Conservation (phyloP, 768 basidiomycete genomes). For the Goffeauzyma gilvescens region DNA sequence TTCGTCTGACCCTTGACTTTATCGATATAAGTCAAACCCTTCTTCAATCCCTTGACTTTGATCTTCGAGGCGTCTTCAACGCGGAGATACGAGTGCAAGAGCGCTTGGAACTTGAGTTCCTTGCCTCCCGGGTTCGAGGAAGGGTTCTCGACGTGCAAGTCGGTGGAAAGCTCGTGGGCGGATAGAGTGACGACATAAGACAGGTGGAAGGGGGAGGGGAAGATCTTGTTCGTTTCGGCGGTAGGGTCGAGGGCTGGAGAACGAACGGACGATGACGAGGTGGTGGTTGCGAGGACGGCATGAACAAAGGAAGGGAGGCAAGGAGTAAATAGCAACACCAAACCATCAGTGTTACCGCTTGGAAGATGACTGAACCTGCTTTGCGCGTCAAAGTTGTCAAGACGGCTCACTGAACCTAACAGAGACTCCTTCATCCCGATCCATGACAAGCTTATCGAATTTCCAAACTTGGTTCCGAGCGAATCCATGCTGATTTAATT, state of each 20-base stretch:
- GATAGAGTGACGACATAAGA: slow-evolving; percentile 63
- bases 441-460: slow-evolving; percentile 45
- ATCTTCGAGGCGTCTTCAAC: slow-evolving; percentile 39
- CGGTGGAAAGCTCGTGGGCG: slow-evolving; percentile 53
- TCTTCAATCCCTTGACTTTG: slow-evolving; percentile 47
- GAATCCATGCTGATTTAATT: slow-evolving; percentile 73
- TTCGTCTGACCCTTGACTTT: slow-evolving; percentile 38
- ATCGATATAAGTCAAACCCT: slow-evolving; percentile 52
- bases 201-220: slow-evolving; percentile 50
- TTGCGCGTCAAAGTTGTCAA: background rate
- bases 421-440: slow-evolving; percentile 54
- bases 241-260: slow-evolving; percentile 46
- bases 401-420: slow-evolving; percentile 49
- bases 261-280: background rate
- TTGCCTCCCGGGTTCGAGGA: slow-evolving; percentile 23
- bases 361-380: too few species aligned
- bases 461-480: slow-evolving; percentile 62
- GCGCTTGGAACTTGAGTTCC: slow-evolving; percentile 65
- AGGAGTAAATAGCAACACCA: too few species aligned
- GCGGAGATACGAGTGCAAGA: slow-evolving; percentile 77
- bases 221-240: slow-evolving; percentile 41
- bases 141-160: slow-evolving; percentile 60
- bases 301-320: too few species aligned
- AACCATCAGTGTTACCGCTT: too few species aligned
- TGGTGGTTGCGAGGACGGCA: too few species aligned